Evolutionary conservation across 2,329 filamentous ascomycete species (phyloP).

Genomic region (Grosmannia penicillata): DNA sequence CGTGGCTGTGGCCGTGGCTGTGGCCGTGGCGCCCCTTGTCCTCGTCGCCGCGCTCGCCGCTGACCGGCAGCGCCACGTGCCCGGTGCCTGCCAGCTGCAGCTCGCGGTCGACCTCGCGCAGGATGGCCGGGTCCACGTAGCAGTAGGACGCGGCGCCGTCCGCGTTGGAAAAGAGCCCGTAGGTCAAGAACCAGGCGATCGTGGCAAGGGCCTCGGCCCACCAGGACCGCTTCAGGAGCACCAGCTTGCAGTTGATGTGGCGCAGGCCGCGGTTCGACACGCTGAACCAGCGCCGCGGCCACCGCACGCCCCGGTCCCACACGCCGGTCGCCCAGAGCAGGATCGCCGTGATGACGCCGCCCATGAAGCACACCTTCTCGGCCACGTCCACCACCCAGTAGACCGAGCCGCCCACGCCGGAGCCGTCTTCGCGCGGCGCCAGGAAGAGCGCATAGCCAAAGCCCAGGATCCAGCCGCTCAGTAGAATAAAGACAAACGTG

Average conservation of each 20-base stretch:
- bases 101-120: conserved; percentile 46
- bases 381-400: conserved; percentile 91
- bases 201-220: conserved; percentile 65
- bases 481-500: conserved; percentile 74
- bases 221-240: conserved; percentile 71
- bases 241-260: conserved; percentile 91
- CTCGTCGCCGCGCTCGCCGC: conserved; percentile 3
- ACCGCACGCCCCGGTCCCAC: conserved; percentile 88
- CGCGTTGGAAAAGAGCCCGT: conserved; percentile 53
- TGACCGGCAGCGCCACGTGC: conserved; percentile 21
- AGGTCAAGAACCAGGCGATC: conserved; percentile 63
- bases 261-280: conserved; percentile 81
- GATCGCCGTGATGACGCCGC: conserved; percentile 72
- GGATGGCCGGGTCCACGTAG: conserved; percentile 51
- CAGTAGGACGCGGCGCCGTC: conserved; percentile 54
- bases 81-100: conserved; percentile 30
- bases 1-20: conserved; percentile 1
- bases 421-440: conserved; percentile 88
- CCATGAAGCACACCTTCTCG: conserved; percentile 84
- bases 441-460: conserved; percentile 89
- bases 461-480: conserved; percentile 65
- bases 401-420: conserved; percentile 77
- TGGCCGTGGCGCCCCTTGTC: conserved; percentile 6
- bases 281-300: conserved; percentile 82
- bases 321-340: conserved; percentile 91